These are phyloP conservation scores for Gloeopeniophorella convolvens DNA, from an alignment of 768 basidiomycete genomes.

Conservation along the genomic window DNA sequence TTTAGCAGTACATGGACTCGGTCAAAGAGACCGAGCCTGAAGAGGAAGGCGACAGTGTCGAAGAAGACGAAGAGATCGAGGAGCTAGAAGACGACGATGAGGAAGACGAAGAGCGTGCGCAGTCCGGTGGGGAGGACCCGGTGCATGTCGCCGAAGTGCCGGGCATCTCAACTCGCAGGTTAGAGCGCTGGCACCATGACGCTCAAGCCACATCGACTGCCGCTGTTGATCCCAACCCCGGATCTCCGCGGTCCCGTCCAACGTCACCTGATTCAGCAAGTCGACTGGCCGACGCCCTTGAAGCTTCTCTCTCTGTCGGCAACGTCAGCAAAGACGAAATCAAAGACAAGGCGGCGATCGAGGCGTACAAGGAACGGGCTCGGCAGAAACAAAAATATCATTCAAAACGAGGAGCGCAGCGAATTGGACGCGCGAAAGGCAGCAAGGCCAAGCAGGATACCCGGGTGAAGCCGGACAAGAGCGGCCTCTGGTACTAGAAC, in stretches of 20 bases:
- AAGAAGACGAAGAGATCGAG: conserved; percentile 24
- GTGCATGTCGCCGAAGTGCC: neutral
- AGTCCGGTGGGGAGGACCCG: conserved; percentile 1
- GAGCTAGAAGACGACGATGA: conserved; percentile 21
- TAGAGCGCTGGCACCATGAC: neutral
- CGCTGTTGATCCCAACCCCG: neutral
- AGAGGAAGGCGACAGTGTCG: conserved; percentile 30
- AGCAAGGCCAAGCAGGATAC: conserved; percentile 82
- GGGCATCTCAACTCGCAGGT: neutral
- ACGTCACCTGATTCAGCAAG: neutral
- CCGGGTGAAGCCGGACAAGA: conserved; percentile 52
- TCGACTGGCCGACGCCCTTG: neutral
- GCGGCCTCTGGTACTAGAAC: conserved; percentile 49
- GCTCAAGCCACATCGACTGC: neutral
- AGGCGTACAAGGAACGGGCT: conserved; percentile 52
- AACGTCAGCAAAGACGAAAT: conserved; percentile 27
- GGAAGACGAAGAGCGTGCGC: conserved; percentile 11
- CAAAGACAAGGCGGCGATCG: conserved; percentile 52
- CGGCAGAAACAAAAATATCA: conserved; percentile 73
- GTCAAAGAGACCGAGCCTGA: conserved; percentile 25
- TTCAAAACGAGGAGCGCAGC: conserved; percentile 57
- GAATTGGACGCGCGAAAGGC: conserved; percentile 63
- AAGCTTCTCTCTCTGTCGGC: conserved; percentile 4
- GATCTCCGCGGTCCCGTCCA: neutral
- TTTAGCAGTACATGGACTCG: conserved; percentile 21